Percentiles rank a stretch among this genome's conserved stretches.
Evolutionary conservation across 2,329 filamentous ascomycete genomes (phyloP).

Genomic region (Neonectria hederae): DNA sequence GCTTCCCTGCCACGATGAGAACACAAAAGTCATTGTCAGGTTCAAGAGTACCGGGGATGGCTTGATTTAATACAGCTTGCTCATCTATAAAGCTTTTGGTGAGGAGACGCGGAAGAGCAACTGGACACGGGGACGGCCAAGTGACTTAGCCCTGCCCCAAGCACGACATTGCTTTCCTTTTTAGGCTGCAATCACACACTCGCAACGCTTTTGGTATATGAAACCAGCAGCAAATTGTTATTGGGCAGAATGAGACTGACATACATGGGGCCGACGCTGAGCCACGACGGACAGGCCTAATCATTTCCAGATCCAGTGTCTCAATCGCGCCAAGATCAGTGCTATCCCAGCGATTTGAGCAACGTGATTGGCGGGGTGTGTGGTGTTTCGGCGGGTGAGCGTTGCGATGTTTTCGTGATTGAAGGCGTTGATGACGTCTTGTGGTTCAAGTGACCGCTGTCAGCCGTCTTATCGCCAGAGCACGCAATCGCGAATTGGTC

Average conservation of each 20-base stretch:
- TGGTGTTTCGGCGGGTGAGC: background rate
- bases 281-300: background rate
- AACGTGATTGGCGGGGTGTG: background rate
- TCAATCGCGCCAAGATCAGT: background rate
- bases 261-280: background rate
- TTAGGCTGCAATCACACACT: background rate
- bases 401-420: slow-evolving; percentile 1
- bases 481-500: background rate
- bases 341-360: background rate
- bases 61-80: background rate
- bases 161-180: background rate
- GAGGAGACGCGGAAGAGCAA: background rate
- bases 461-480: background rate
- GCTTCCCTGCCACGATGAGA: slow-evolving; percentile 2
- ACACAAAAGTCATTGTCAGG: slow-evolving; percentile 10
- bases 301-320: background rate
- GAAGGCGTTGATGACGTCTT: background rate
- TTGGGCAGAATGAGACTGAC: background rate
- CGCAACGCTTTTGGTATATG: background rate
- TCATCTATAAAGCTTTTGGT: background rate
- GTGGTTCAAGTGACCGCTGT: background rate
- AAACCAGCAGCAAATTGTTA: background rate
- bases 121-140: background rate
- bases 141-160: background rate
- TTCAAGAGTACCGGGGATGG: background rate